Evolutionary conservation across 2,329 filamentous ascomycete genomes (phyloP).

Genomic region (Xylaria sp.): DNA sequence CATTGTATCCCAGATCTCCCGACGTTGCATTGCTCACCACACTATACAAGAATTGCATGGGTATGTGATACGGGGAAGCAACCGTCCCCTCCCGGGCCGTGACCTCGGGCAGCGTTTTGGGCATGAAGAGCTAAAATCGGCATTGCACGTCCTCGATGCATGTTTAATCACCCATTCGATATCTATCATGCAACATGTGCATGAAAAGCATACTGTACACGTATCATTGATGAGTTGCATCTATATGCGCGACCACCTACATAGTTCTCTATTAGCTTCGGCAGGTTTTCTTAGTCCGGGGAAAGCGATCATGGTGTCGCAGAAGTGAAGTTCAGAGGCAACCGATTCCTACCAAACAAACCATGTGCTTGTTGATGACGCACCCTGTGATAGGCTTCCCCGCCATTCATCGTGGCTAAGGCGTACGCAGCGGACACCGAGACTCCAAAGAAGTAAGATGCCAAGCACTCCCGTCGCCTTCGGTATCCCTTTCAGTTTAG

Average conservation of each 20-base stretch:
- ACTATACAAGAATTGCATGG: neutral
- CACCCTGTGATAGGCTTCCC: neutral
- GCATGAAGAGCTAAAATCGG: slow-evolving; percentile 18
- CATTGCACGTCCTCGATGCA: slow-evolving; percentile 11
- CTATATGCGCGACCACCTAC: neutral
- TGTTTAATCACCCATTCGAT: neutral
- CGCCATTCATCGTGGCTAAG: neutral
- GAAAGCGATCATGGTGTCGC: neutral
- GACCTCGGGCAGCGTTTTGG: slow-evolving; percentile 23
- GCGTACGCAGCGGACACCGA: slow-evolving; percentile 31
- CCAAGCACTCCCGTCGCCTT: slow-evolving; percentile 28
- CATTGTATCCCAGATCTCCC: slow-evolving; percentile 5
- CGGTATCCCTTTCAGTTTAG: slow-evolving; percentile 42
- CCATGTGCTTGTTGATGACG: neutral
- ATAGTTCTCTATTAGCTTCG: neutral
- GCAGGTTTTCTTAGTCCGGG: neutral
- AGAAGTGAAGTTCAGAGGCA: neutral
- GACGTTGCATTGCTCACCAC: slow-evolving; percentile 23
- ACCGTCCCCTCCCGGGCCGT: slow-evolving; percentile 18
- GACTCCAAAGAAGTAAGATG: slow-evolving; percentile 32
- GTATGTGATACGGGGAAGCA: neutral
- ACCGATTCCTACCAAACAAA: neutral
- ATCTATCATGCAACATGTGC: neutral
- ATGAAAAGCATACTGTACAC: neutral
- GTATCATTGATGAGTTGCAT: neutral